A percentile compares a stretch with the other conserved stretches of the same genome.
phyloP scores from a whole-genome alignment of 441 rosid genomes.

The Flueggea neowawraea region DNA sequence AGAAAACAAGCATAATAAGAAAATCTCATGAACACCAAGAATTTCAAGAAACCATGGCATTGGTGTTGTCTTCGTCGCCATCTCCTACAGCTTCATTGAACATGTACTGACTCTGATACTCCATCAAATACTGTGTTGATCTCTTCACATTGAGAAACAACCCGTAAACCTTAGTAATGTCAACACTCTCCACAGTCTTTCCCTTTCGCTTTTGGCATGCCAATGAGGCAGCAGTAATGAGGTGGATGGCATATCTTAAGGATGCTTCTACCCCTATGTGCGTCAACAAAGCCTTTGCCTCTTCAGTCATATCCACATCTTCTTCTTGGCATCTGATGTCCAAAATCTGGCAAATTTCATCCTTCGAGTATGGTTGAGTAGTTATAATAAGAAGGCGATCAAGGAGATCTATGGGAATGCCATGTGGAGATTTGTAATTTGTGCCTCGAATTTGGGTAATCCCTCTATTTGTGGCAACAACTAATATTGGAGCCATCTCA shows the following conservation, averaged over 20 bases:
- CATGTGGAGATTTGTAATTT: constrained; percentile 87
- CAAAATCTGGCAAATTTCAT: constrained; percentile 72
- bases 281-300: constrained; percentile 63
- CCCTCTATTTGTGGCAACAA: constrained; percentile 92
- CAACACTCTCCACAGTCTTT: constrained; percentile 74
- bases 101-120: constrained; percentile 80
- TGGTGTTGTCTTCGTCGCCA: constrained; percentile 36
- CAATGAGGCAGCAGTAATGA: constrained; percentile 75
- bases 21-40: neutral
- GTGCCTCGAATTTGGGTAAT: constrained; percentile 92
- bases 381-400: constrained; percentile 87
- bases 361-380: constrained; percentile 75
- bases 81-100: constrained; percentile 46
- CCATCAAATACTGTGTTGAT: constrained; percentile 89
- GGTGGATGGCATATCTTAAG: constrained; percentile 87
- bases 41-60: constrained; percentile 42
- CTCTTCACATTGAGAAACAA: constrained; percentile 70
- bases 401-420: constrained; percentile 91
- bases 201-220: constrained; percentile 79
- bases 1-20: neutral
- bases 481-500: constrained; percentile 94
- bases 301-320: constrained; percentile 87
- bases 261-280: constrained; percentile 88
- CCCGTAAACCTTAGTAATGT: constrained; percentile 69
- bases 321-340: constrained; percentile 96